phyloP scores from a whole-genome alignment of 1,284 basidiomycete genomes.

The Pyrrhoderma lamaoense region DNA sequence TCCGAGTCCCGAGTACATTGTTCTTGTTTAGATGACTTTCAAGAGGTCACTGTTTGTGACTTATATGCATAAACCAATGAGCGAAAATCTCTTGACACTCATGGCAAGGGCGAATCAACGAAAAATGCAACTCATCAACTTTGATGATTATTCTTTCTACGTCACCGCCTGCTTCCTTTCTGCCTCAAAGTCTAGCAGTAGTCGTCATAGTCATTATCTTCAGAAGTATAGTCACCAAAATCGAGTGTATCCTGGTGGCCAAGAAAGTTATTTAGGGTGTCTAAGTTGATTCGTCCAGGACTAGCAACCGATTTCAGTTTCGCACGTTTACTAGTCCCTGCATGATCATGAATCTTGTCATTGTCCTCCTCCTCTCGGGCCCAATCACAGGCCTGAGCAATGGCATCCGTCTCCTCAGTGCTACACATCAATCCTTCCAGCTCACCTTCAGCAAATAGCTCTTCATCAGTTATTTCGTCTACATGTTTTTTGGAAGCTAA shows the following conservation, averaged over 20 bases:
- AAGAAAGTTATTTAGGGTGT: slow-evolving; percentile 14
- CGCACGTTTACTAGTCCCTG: neutral
- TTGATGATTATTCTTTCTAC: too few relatives aligned
- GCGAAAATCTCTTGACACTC: too few relatives aligned
- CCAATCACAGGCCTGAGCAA: slow-evolving; percentile 26
- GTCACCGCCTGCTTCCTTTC: too few relatives aligned
- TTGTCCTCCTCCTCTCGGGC: slow-evolving; percentile 27
- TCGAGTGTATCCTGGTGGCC: slow-evolving; percentile 4
- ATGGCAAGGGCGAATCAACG: too few relatives aligned
- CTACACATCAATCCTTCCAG: slow-evolving; percentile 40
- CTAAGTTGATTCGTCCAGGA: slow-evolving; percentile 10
- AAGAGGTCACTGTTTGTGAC: too few relatives aligned
- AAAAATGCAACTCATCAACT: too few relatives aligned
- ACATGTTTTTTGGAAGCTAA: slow-evolving; percentile 47
- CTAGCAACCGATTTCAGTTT: neutral
- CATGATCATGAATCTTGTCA: slow-evolving; percentile 18
- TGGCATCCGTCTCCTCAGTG: slow-evolving; percentile 33
- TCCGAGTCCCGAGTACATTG: too few relatives aligned
- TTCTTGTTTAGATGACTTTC: too few relatives aligned
- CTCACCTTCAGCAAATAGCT: slow-evolving; percentile 49
- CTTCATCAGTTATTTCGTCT: slow-evolving; percentile 41
- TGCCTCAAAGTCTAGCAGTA: neutral
- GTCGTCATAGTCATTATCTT: slow-evolving; percentile 12
- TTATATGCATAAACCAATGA: too few relatives aligned
- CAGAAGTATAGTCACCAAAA: slow-evolving; percentile 3